Percentiles rank a stretch among this genome's conserved stretches.
Conservation (phyloP, 768 basidiomycete species). For the Phlebiopsis flavidoalba region DNA sequence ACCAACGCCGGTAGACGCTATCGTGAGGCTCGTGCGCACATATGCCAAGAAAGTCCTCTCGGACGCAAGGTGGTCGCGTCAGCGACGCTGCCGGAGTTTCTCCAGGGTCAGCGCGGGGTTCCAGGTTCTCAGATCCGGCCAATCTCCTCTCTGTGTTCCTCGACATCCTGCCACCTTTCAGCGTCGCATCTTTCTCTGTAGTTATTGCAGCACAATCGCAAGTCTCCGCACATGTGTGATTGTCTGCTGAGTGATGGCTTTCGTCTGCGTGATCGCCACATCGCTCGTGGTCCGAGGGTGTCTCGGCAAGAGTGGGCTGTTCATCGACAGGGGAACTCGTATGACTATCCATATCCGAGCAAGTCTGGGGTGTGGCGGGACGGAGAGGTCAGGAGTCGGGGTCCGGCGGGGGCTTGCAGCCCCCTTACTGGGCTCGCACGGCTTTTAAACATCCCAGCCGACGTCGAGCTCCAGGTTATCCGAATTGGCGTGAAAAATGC, state of each 20-base stretch:
- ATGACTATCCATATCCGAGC: not conserved
- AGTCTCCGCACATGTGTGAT: not conserved
- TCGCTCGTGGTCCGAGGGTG: not conserved
- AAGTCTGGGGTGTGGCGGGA: not conserved
- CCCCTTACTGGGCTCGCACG: not conserved
- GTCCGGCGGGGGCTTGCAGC: not conserved
- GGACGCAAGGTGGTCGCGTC: constrained; percentile 46
- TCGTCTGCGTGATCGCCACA: not conserved
- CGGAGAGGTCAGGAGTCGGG: not conserved
- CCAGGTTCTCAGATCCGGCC: constrained; percentile 5
- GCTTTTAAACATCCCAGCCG: not conserved
- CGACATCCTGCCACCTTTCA: not conserved
- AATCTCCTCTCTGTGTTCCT: not conserved
- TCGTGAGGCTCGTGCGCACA: constrained; percentile 42
- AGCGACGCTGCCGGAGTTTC: constrained; percentile 41
- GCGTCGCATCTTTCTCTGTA: not conserved
- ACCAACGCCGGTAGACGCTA: constrained; percentile 49
- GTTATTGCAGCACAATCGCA: not conserved
- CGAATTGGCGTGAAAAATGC: not conserved
- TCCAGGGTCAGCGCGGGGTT: constrained; percentile 30
- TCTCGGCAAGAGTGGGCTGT: not conserved
- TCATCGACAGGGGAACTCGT: not conserved
- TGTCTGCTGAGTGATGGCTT: not conserved
- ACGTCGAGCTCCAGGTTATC: not conserved
- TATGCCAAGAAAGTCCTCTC: constrained; percentile 51